phyloP scores from a whole-genome alignment of 495 filamentous ascomycete genomes.

The Aspergillus leporis region DNA sequence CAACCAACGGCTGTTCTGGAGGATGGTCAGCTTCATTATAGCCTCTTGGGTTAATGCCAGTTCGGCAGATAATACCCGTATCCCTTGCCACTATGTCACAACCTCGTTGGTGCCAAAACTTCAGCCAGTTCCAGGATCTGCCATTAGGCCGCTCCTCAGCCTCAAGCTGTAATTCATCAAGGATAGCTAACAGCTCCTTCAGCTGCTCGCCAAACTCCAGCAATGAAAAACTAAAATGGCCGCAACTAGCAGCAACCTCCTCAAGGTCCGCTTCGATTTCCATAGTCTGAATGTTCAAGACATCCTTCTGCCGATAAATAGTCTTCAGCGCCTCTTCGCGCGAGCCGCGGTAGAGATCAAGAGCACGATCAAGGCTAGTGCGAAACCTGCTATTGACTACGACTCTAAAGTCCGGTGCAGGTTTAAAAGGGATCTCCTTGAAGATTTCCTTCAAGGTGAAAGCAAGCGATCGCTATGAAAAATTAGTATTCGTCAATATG shows the following conservation, averaged over 20 bases:
- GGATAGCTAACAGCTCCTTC: constrained; percentile 73
- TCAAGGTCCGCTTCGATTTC: constrained; percentile 91
- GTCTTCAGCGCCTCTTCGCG: constrained; percentile 71
- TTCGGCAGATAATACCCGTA: constrained; percentile 18
- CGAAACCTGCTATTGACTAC: constrained; percentile 75
- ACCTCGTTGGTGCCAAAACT: constrained; percentile 62
- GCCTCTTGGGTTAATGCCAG: not conserved
- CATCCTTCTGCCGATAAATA: constrained; percentile 75
- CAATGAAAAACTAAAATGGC: constrained; percentile 89
- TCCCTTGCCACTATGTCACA: constrained; percentile 19
- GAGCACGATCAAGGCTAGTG: constrained; percentile 73
- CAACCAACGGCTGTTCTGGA: constrained; percentile 10
- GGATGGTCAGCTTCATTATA: constrained; percentile 3
- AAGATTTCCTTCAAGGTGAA: constrained; percentile 87
- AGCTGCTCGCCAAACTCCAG: constrained; percentile 89
- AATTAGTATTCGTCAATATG: constrained; percentile 20
- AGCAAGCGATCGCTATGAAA: constrained; percentile 72
- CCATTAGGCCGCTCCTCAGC: constrained; percentile 54
- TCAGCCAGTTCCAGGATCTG: constrained; percentile 84
- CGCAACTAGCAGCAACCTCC: constrained; percentile 93
- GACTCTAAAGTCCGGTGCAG: constrained; percentile 63
- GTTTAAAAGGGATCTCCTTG: constrained; percentile 79
- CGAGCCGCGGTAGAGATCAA: constrained; percentile 72
- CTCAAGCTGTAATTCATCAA: constrained; percentile 78
- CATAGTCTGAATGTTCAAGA: constrained; percentile 61